A percentile compares a stretch with the other conserved stretches of the same genome.
Evolutionary conservation across 306 rosid species (phyloP).

Genomic region (Cicer cuneatum): DNA sequence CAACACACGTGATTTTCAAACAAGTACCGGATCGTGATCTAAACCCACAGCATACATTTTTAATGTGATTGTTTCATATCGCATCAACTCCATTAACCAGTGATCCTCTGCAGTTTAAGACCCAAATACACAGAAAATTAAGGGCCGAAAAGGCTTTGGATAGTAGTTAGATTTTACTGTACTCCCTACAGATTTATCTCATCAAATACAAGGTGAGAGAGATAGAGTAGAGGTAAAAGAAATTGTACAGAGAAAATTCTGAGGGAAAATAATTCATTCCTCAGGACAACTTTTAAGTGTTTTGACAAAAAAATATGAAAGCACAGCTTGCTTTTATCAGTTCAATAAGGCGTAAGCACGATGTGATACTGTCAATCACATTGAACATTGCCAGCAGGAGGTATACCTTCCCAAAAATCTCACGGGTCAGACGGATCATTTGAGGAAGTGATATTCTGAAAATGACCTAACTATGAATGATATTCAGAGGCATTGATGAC

Average conservation of each 20-base stretch:
- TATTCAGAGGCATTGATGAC: too few relatives aligned
- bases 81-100: too few relatives aligned
- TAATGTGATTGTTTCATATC: too few relatives aligned
- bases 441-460: neutral
- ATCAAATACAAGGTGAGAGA: too few relatives aligned
- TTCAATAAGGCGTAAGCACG: constrained; percentile 24
- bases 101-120: neutral
- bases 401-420: constrained; percentile 40
- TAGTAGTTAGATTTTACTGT: too few relatives aligned
- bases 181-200: too few relatives aligned
- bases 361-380: constrained; percentile 29
- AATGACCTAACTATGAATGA: constrained; percentile 30
- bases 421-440: constrained; percentile 3
- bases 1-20: too few relatives aligned
- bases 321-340: constrained; percentile 39
- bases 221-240: too few relatives aligned
- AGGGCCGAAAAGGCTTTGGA: neutral
- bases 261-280: constrained; percentile 26
- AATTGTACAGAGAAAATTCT: too few relatives aligned
- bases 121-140: neutral
- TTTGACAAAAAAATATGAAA: constrained; percentile 35
- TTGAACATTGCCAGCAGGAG: constrained; percentile 26
- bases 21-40: too few relatives aligned
- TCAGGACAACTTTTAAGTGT: constrained; percentile 6
- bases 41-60: too few relatives aligned